Percentiles rank a stretch among this genome's conserved stretches.
Conservation (phyloP, 179 eudicot species). For the Dionaea muscipula region DNA sequence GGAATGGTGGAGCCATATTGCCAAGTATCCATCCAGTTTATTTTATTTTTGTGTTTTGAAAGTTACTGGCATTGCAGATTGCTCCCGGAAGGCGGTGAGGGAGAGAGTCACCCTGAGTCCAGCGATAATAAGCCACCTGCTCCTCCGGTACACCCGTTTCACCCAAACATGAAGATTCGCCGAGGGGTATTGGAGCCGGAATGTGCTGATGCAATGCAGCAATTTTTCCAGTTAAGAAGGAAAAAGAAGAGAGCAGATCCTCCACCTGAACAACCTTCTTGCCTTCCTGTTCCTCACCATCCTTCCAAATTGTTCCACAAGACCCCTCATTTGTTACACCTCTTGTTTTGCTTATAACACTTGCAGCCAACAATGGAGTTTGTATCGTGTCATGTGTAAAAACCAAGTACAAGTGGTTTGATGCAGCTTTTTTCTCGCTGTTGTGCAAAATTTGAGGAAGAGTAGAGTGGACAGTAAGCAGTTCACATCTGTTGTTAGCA, state of each 20-base stretch:
- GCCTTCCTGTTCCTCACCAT: constrained; percentile 41
- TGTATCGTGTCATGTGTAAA: neutral
- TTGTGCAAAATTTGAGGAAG: no score
- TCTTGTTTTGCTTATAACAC: constrained; percentile 40
- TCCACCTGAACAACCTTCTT: constrained; percentile 27
- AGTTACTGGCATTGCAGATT: no score
- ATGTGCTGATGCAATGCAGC: constrained; percentile 78
- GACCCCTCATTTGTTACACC: constrained; percentile 48
- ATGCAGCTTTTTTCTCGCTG: neutral
- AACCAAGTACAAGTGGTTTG: neutral
- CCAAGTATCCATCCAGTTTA: no score
- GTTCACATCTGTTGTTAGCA: no score
- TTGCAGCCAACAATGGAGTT: neutral
- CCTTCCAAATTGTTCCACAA: constrained; percentile 46
- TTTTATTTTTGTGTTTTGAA: no score
- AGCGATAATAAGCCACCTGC: constrained; percentile 39
- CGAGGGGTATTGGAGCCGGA: constrained; percentile 61
- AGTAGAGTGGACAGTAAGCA: no score
- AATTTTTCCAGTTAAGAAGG: constrained; percentile 71
- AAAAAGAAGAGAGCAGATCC: constrained; percentile 31
- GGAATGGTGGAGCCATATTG: no score
- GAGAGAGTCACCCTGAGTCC: constrained; percentile 28
- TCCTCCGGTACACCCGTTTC: constrained; percentile 86
- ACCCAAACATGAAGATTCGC: constrained; percentile 63
- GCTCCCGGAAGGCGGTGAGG: constrained; percentile 41